Evolutionary conservation across 148 eudicot genomes (phyloP).

Genomic region (Salicornia ramosissima): DNA sequence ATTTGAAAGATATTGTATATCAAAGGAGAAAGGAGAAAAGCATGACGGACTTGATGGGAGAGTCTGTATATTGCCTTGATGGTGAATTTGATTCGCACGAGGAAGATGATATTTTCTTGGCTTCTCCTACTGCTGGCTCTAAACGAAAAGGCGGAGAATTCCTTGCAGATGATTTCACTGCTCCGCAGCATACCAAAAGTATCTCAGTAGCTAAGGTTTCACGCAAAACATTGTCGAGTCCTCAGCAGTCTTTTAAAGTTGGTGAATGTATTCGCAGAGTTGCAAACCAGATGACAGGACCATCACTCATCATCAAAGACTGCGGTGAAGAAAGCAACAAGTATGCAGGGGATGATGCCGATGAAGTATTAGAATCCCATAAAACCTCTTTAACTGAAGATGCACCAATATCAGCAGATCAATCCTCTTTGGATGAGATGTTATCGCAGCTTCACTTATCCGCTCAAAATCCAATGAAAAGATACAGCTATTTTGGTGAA

Average conservation of each 20-base stretch:
- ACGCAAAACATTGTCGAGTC: slow-evolving; percentile 34
- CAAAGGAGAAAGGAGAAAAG: slow-evolving; percentile 62
- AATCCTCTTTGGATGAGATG: slow-evolving; percentile 52
- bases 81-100: slow-evolving; percentile 52
- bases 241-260: slow-evolving; percentile 81
- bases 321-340: slow-evolving; percentile 28
- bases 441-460: slow-evolving; percentile 61
- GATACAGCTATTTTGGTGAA: slow-evolving; percentile 32
- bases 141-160: slow-evolving; percentile 41
- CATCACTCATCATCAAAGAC: slow-evolving; percentile 38
- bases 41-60: slow-evolving; percentile 62
- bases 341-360: slow-evolving; percentile 26
- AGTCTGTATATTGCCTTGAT: slow-evolving; percentile 46
- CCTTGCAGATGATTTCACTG: slow-evolving; percentile 37
- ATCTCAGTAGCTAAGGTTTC: slow-evolving; percentile 65
- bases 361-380: slow-evolving; percentile 33
- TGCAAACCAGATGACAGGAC: slow-evolving; percentile 79
- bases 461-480: slow-evolving; percentile 63
- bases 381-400: slow-evolving; percentile 39
- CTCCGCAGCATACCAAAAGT: slow-evolving; percentile 43
- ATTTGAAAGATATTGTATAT: slow-evolving; percentile 49
- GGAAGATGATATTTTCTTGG: slow-evolving; percentile 32
- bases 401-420: slow-evolving; percentile 19
- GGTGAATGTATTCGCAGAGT: slow-evolving; percentile 88
- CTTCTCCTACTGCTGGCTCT: slow-evolving; percentile 33